phyloP scores from a whole-genome alignment of 169 alveolate species.

The Theileria equi region DNA sequence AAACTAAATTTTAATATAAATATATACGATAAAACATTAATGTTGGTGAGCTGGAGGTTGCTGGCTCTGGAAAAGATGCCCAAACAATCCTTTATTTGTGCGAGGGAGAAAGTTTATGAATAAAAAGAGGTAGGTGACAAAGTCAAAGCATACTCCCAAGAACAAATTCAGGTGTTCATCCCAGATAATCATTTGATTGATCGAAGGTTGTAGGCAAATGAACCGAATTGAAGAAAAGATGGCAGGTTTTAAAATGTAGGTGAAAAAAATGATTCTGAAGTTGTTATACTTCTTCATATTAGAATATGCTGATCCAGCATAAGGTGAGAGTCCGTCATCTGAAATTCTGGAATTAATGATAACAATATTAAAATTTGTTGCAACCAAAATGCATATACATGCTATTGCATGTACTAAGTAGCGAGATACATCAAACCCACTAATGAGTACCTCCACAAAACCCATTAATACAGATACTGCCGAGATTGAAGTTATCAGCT shows the following conservation, averaged over 20 bases:
- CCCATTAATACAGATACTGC: constrained; percentile 20
- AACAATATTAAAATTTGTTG: constrained; percentile 52
- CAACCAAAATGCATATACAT: constrained; percentile 38
- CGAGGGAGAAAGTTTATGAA: constrained; percentile 39
- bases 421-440: constrained; percentile 52
- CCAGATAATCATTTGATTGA: constrained; percentile 55
- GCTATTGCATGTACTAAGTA: constrained; percentile 35
- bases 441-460: constrained; percentile 47
- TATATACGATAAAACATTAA: background rate
- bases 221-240: constrained; percentile 29
- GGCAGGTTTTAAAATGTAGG: constrained; percentile 45
- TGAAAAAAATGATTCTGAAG: constrained; percentile 35
- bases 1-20: background rate
- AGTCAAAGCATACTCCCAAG: constrained; percentile 45
- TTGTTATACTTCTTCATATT: constrained; percentile 32
- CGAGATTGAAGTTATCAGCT: constrained; percentile 24
- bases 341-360: constrained; percentile 31
- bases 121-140: constrained; percentile 7
- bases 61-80: constrained; percentile 31
- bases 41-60: background rate
- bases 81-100: constrained; percentile 38
- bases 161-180: constrained; percentile 62
- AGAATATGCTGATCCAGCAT: constrained; percentile 48
- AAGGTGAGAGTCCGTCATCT: constrained; percentile 40
- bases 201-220: constrained; percentile 38